Evolutionary conservation across 2,329 filamentous ascomycete genomes (phyloP).

Genomic region (Epichloe uncinata): DNA sequence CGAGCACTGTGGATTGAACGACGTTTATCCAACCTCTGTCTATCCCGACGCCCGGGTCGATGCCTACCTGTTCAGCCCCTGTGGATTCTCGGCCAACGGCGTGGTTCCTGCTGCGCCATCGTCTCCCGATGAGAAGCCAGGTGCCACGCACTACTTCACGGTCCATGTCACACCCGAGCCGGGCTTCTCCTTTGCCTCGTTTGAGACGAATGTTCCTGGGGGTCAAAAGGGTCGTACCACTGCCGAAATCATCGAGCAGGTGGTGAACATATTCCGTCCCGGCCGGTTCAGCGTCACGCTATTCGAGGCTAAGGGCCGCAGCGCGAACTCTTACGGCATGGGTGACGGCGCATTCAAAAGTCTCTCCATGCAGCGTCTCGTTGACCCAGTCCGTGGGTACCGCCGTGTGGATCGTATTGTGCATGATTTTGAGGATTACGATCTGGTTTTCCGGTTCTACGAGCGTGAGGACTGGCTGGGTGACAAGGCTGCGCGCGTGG

Average conservation of each 20-base stretch:
- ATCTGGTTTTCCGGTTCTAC: constrained; percentile 92
- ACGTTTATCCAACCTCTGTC: constrained; percentile 73
- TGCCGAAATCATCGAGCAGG: constrained; percentile 81
- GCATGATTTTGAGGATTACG: constrained; percentile 94
- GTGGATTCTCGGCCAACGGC: constrained; percentile 93
- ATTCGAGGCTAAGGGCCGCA: constrained; percentile 70
- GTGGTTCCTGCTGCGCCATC: constrained; percentile 67
- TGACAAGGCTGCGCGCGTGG: constrained; percentile 38
- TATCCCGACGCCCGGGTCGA: constrained; percentile 92
- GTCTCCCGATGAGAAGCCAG: constrained; percentile 16
- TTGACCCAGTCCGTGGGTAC: constrained; percentile 78
- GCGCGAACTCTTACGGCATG: constrained; percentile 27
- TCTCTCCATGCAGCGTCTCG: constrained; percentile 34
- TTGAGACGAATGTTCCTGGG: constrained; percentile 97
- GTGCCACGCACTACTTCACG: constrained; percentile 81
- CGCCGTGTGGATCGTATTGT: constrained; percentile 86
- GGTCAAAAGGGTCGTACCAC: constrained; percentile 83
- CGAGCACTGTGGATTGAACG: constrained; percentile 74
- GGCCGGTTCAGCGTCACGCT: constrained; percentile 96
- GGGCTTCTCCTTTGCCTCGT: constrained; percentile 92
- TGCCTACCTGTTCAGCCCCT: constrained; percentile 91
- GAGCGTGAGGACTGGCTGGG: constrained; percentile 70
- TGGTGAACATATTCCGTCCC: constrained; percentile 90
- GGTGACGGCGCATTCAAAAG: constrained; percentile 26
- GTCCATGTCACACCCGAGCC: constrained; percentile 94